Base-by-base conservation (phyloP, 2,329 filamentous ascomycete genomes). In the Pyrenophora tritici-repentis region DNA sequence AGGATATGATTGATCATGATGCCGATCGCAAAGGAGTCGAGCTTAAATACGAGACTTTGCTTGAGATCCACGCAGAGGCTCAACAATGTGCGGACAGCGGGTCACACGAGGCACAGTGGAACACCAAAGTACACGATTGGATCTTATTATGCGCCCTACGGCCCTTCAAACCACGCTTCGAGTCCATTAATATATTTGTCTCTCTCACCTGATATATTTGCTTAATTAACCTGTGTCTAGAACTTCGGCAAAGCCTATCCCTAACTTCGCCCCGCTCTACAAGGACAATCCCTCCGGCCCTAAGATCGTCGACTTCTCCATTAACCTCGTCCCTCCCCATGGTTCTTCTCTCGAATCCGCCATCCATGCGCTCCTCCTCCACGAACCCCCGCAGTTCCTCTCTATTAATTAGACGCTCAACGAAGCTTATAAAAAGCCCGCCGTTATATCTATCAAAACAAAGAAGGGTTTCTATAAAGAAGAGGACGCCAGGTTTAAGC, bases 191-290 rank as follows among this genome's bases (percentile, higher is more conserved):
- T 14, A 34, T 41, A 14, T 26, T 12, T 29, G 3, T 41, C 20
- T 29, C 14, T 24, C 8, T 29, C 20, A 29, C 20, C 20, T 14
- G n/a, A 29, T 29, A 41, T 41, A 41, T 41, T 10, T 41, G 1
- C 38, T 41, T n/a, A 16, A 29, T 26, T 26, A 41, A 29, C 38
- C 20, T 24, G 10, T 41, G 2, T 29, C 12, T 16, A 41, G 38
- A 41, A 41, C 38, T 29, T 41, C n/a, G 29, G 38, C 20, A 41
- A 41, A 26, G 38, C 38, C 38, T n/a, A 41, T 41, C 12, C 20
- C 38, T 41, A 18, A 41, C 38, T 41, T 41, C 12, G 22, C 22
- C 22, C 22, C 6, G 6, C 22, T 24, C 6, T 24, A 24, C 6
- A 24, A 24, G 8, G 6, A 24, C 2, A 24, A 24, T 24, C 6